A percentile compares a stretch with the other conserved stretches of the same genome.
phyloP scores from a whole-genome alignment of 1,139 yeast species.

The Saccharomyces pastorianus region DNA sequence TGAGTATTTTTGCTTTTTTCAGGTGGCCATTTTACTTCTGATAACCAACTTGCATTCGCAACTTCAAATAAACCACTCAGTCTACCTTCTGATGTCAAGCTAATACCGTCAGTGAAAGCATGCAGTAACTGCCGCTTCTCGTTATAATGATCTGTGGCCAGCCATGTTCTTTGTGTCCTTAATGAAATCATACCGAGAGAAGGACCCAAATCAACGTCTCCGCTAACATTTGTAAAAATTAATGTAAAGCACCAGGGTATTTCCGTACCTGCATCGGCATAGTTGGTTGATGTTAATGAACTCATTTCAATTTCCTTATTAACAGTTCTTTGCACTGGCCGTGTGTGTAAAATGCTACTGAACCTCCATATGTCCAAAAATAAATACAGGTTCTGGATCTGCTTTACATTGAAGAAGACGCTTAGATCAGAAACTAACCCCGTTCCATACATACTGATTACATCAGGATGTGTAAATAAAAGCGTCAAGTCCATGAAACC shows the following conservation, averaged over 20 bases:
- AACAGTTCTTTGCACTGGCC: constrained; percentile 5
- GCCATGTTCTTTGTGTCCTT: constrained; percentile 55
- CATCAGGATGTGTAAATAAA: constrained; percentile 37
- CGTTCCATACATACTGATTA: constrained; percentile 41
- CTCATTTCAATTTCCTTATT: constrained; percentile 9
- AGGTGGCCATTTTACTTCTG: constrained; percentile 65
- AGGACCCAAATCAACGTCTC: constrained; percentile 72
- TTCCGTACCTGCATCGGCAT: constrained; percentile 6
- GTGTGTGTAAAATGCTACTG: constrained; percentile 13
- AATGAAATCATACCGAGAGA: constrained; percentile 63
- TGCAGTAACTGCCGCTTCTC: constrained; percentile 69
- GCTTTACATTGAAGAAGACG: constrained; percentile 69
- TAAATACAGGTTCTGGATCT: constrained; percentile 74
- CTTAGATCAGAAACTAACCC: constrained; percentile 50
- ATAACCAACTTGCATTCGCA: constrained; percentile 45
- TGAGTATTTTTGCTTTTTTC: constrained; percentile 36
- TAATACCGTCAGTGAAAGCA: constrained; percentile 49
- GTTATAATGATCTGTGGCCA: constrained; percentile 56
- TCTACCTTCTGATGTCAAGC: constrained; percentile 60
- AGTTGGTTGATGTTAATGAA: constrained; percentile 8
- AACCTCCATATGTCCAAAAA: constrained; percentile 85
- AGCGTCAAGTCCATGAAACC: constrained; percentile 41
- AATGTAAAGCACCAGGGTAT: constrained; percentile 70
- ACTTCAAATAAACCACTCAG: constrained; percentile 61
- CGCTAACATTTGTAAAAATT: constrained; percentile 43